These are phyloP conservation scores for Mortierella sp. DNA, from an alignment of 371 early-diverging fungal genomes.

Conservation along the genomic window DNA sequence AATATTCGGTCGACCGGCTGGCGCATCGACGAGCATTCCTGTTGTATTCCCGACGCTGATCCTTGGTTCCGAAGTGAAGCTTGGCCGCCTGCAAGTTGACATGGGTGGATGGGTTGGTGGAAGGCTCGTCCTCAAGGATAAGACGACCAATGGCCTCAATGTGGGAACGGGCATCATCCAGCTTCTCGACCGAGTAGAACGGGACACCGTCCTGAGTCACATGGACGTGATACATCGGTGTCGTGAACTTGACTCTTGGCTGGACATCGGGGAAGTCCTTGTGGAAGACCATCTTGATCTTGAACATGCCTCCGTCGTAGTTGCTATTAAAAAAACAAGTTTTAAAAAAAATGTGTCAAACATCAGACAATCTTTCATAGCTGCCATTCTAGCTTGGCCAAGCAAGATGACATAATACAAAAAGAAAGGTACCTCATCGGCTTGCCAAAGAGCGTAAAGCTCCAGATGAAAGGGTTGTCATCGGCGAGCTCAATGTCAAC, in stretches of 20 bases:
- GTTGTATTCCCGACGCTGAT: constrained; percentile 62
- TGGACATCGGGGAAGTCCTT: constrained; percentile 64
- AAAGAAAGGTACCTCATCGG: constrained; percentile 48
- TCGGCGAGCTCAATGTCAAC: constrained; percentile 65
- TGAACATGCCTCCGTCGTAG: constrained; percentile 71
- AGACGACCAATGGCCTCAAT: constrained; percentile 50
- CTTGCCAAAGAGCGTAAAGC: constrained; percentile 61
- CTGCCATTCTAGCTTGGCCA: background rate
- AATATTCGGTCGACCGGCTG: constrained; percentile 63
- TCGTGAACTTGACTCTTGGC: constrained; percentile 64
- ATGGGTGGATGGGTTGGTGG: constrained; percentile 64
- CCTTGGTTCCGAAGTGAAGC: constrained; percentile 64
- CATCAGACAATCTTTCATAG: background rate
- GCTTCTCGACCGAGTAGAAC: constrained; percentile 61
- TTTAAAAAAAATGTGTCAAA: background rate
- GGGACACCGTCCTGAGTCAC: constrained; percentile 68
- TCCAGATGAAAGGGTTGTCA: constrained; percentile 71
- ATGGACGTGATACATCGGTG: constrained; percentile 69
- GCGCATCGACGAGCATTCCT: constrained; percentile 68
- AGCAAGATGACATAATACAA: background rate
- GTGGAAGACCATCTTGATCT: constrained; percentile 64
- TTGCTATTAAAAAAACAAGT: constrained; percentile 22
- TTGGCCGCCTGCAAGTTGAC: constrained; percentile 63
- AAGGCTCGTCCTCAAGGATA: constrained; percentile 59
- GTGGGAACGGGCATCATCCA: constrained; percentile 59